A percentile compares a stretch with the other conserved stretches of the same genome.
Evolutionary conservation across 768 basidiomycete species (phyloP).

Genomic region (Xerocomellus amylosporus): DNA sequence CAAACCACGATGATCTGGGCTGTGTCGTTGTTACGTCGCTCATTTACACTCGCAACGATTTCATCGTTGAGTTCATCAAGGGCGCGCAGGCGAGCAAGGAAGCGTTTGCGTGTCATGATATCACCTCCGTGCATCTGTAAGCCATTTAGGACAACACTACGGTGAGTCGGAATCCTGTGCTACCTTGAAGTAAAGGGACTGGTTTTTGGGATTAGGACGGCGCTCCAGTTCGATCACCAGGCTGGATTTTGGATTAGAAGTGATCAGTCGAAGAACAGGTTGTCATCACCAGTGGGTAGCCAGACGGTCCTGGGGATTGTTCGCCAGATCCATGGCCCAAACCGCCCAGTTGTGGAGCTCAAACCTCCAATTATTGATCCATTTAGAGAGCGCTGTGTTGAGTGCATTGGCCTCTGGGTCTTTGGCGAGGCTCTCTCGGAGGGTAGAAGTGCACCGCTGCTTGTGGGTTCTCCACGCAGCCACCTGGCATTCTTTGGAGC

Average conservation of each 20-base stretch:
- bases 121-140: constrained; percentile 23
- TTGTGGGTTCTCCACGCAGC: constrained; percentile 32
- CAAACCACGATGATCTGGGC: constrained; percentile 26
- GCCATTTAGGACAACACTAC: neutral
- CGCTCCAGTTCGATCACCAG: constrained; percentile 23
- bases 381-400: constrained; percentile 24
- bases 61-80: constrained; percentile 15
- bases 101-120: constrained; percentile 20
- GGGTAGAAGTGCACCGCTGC: constrained; percentile 9
- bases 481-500: constrained; percentile 29
- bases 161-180: neutral
- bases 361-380: constrained; percentile 26
- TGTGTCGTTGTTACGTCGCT: constrained; percentile 26
- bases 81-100: constrained; percentile 16
- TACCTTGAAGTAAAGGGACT: constrained; percentile 23
- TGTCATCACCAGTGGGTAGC: constrained; percentile 23
- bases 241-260: constrained; percentile 7
- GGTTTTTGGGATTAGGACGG: constrained; percentile 14
- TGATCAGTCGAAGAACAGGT: neutral
- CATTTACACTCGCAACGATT: constrained; percentile 17
- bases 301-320: constrained; percentile 23
- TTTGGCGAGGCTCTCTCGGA: constrained; percentile 13
- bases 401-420: constrained; percentile 16
- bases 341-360: constrained; percentile 17
- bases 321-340: constrained; percentile 28